Conservation (phyloP, 306 rosid species). For the Medicago ruthenica region DNA sequence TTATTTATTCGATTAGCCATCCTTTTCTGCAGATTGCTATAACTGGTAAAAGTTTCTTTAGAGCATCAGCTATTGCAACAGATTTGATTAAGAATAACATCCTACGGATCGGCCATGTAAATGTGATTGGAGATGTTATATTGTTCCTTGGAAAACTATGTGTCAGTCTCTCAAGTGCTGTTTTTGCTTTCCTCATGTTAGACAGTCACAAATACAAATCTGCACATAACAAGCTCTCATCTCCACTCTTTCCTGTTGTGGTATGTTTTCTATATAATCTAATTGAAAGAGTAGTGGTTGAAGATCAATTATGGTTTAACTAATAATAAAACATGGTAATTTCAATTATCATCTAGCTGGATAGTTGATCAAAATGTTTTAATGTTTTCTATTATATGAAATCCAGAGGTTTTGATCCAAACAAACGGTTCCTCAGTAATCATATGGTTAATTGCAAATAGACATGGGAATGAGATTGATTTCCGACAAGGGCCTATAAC, state of each 20-base stretch:
- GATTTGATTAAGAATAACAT: constrained; percentile 85
- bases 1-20: not conserved
- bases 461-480: no score
- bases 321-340: no score
- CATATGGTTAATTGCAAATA: no score
- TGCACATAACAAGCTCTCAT: constrained; percentile 88
- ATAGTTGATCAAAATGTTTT: no score
- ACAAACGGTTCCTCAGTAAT: no score
- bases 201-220: constrained; percentile 80
- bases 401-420: no score
- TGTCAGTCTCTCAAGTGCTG: constrained; percentile 87
- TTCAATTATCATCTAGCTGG: no score
- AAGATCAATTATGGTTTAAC: no score
- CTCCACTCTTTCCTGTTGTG: constrained; percentile 92
- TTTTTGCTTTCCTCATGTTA: constrained; percentile 90
- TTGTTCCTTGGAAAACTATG: constrained; percentile 93
- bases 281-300: no score
- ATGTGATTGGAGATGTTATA: constrained; percentile 94
- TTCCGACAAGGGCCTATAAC: no score
- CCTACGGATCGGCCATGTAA: constrained; percentile 86
- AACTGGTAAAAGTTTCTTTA: constrained; percentile 88
- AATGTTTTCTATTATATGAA: no score
- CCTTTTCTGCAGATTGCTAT: constrained; percentile 75
- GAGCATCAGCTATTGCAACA: constrained; percentile 83
- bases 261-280: constrained; percentile 58